Percentiles rank a stretch among this genome's conserved stretches.
These are phyloP conservation scores for Aspergillus panamensis DNA, from an alignment of 495 filamentous ascomycete species.

Conservation along the genomic window DNA sequence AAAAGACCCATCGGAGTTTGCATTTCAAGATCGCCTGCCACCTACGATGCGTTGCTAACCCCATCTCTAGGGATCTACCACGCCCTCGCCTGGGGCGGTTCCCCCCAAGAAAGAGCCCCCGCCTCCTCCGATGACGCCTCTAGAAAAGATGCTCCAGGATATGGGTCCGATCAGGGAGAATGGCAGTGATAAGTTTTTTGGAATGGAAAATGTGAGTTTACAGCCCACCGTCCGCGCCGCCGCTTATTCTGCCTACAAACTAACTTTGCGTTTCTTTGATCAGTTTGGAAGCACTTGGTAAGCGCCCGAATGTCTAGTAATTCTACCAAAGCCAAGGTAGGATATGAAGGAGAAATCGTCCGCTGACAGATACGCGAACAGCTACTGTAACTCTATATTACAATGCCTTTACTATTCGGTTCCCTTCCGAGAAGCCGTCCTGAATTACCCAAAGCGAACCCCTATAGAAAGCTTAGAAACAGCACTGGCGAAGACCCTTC, in stretches of 20 bases:
- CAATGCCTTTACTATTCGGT: conserved; percentile 96
- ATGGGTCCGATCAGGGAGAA: conserved; percentile 75
- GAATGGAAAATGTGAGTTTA: conserved; percentile 87
- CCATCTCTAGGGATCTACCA: conserved; percentile 36
- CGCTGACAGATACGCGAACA: conserved; percentile 33
- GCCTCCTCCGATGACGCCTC: conserved; percentile 63
- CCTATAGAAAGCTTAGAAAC: conserved; percentile 52
- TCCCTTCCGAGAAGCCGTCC: conserved; percentile 90
- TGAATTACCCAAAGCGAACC: conserved; percentile 77
- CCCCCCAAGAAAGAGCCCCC: conserved; percentile 70
- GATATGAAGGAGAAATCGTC: not conserved
- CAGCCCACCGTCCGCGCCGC: conserved; percentile 4
- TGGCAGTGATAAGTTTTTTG: conserved; percentile 98
- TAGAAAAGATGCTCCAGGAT: conserved; percentile 80
- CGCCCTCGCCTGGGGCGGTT: conserved; percentile 39
- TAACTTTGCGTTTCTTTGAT: conserved; percentile 12
- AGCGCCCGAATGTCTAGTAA: conserved; percentile 14
- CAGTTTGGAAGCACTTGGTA: conserved; percentile 99
- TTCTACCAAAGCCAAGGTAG: not conserved
- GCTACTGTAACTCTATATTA: conserved; percentile 96
- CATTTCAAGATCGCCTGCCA: not conserved
- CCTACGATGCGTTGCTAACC: conserved; percentile 11
- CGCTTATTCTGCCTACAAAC: conserved; percentile 18
- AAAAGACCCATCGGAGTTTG: not conserved
- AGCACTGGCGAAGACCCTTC: conserved; percentile 42